Conservation (phyloP, 345 rosid species). For the Salix dunnii region DNA sequence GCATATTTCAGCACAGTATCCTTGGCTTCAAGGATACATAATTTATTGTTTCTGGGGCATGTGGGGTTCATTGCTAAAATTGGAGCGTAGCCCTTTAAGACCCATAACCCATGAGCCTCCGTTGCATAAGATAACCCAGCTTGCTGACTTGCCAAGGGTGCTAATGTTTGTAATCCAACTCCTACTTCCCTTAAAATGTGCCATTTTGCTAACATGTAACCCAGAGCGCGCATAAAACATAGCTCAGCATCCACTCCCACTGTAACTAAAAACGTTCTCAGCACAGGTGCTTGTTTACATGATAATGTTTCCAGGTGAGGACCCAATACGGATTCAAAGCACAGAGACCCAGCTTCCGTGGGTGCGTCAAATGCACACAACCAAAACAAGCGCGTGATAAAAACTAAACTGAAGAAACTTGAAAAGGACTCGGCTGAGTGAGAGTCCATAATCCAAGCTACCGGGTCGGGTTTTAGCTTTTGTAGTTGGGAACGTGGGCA, state of each 20-base stretch:
- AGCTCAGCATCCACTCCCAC: conserved; percentile 70
- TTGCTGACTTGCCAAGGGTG: conserved; percentile 29
- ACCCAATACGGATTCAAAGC: conserved; percentile 51
- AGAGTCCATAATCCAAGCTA: conserved; percentile 77
- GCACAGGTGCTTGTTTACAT: conserved; percentile 43
- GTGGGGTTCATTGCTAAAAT: conserved; percentile 52
- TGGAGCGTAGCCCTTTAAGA: conserved; percentile 63
- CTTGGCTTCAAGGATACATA: conserved; percentile 43
- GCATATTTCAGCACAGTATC: conserved; percentile 70
- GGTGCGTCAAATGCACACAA: conserved; percentile 62
- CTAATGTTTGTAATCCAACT: conserved; percentile 46
- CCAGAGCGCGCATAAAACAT: conserved; percentile 65
- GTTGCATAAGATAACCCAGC: conserved; percentile 57
- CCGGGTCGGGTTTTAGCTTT: conserved; percentile 57
- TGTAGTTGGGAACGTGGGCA: conserved; percentile 62
- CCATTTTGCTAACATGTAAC: conserved; percentile 81
- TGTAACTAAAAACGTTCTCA: conserved; percentile 56
- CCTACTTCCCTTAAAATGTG: conserved; percentile 61
- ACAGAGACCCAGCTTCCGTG: conserved; percentile 65
- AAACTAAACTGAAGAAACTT: conserved; percentile 56
- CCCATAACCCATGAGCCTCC: conserved; percentile 84
- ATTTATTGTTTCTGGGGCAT: conserved; percentile 31
- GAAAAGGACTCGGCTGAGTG: conserved; percentile 78
- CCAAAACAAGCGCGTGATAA: conserved; percentile 77
- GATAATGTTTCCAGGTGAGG: conserved; percentile 51